Conservation (phyloP, 2,329 filamentous ascomycete species). For the Claviceps cyperi region DNA sequence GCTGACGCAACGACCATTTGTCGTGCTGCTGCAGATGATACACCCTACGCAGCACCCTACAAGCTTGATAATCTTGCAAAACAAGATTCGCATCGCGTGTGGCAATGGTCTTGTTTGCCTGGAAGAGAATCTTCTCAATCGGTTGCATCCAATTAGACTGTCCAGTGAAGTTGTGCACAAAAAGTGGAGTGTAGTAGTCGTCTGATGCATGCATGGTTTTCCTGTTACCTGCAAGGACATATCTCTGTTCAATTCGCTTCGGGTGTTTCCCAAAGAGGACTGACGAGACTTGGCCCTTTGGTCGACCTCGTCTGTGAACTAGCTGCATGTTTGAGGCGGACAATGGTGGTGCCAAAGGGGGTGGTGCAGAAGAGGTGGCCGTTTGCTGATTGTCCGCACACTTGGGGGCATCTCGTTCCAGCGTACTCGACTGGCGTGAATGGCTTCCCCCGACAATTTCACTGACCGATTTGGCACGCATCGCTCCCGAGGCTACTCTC, state of each 20-base stretch:
- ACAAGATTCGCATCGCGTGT: slow-evolving; percentile 74
- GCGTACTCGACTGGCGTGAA: slow-evolving; percentile 21
- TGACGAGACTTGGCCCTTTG: slow-evolving; percentile 54
- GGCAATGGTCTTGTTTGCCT: slow-evolving; percentile 78
- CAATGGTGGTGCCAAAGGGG: slow-evolving; percentile 18
- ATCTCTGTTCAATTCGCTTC: slow-evolving; percentile 33
- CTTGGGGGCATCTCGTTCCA: slow-evolving; percentile 20
- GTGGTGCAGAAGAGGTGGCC: slow-evolving; percentile 26
- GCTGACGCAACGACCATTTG: slow-evolving; percentile 83
- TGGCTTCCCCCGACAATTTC: slow-evolving; percentile 52
- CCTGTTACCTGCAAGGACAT: slow-evolving; percentile 24
- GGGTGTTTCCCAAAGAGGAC: slow-evolving; percentile 64
- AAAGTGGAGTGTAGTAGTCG: slow-evolving; percentile 50
- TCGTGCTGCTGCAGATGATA: slow-evolving; percentile 84
- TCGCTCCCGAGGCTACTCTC: slow-evolving; percentile 53
- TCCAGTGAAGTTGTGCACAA: slow-evolving; percentile 42
- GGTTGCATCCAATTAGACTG: slow-evolving; percentile 46
- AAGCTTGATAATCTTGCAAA: slow-evolving; percentile 75
- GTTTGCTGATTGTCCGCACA: slow-evolving; percentile 22
- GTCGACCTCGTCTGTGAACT: slow-evolving; percentile 36
- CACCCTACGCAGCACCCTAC: slow-evolving; percentile 70
- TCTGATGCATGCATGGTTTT: slow-evolving; percentile 34
- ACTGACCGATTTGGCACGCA: slow-evolving; percentile 57
- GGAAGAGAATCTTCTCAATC: slow-evolving; percentile 58
- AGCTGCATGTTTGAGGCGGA: slow-evolving; percentile 19